Evolutionary conservation across 176 grass and related monocot genomes (phyloP).

Genomic region (Alloteropsis semialata): DNA sequence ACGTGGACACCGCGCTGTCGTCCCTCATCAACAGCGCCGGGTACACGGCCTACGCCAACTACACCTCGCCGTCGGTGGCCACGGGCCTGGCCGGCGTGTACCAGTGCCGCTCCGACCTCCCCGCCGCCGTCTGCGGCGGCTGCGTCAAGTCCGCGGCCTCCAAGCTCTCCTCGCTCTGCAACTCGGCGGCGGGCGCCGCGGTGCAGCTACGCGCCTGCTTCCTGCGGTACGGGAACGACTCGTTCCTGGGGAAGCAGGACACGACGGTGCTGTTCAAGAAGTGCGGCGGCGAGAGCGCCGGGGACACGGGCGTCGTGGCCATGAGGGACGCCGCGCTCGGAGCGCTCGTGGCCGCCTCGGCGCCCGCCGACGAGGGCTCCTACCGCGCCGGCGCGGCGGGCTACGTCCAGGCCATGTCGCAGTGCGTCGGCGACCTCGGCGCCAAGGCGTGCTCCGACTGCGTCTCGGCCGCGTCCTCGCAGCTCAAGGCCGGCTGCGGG

Average conservation of each 20-base stretch:
- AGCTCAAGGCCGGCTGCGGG: constrained; percentile 65
- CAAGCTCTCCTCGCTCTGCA: constrained; percentile 64
- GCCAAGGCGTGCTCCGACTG: constrained; percentile 69
- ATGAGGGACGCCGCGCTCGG: constrained; percentile 67
- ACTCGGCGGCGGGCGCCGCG: constrained; percentile 42
- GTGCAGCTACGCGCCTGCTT: constrained; percentile 93
- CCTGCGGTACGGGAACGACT: constrained; percentile 87
- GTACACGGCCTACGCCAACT: constrained; percentile 49
- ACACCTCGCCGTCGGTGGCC: constrained; percentile 36
- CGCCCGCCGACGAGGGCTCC: neutral
- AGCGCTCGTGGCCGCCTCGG: constrained; percentile 44
- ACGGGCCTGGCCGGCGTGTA: constrained; percentile 40
- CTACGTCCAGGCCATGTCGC: constrained; percentile 90
- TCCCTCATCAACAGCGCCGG: constrained; percentile 48
- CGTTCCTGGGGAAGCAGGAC: constrained; percentile 74
- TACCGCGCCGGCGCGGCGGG: constrained; percentile 66
- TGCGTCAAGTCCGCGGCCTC: constrained; percentile 53
- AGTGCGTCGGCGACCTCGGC: constrained; percentile 81
- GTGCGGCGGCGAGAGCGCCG: constrained; percentile 48
- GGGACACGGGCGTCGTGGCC: constrained; percentile 38
- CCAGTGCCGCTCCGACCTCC: constrained; percentile 89
- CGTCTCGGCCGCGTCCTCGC: constrained; percentile 47
- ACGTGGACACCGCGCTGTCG: constrained; percentile 49
- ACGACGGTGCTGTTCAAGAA: constrained; percentile 76
- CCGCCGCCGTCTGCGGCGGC: constrained; percentile 46